Conservation (phyloP, 2,329 filamentous ascomycete species). For the Fusarium circinatum region DNA sequence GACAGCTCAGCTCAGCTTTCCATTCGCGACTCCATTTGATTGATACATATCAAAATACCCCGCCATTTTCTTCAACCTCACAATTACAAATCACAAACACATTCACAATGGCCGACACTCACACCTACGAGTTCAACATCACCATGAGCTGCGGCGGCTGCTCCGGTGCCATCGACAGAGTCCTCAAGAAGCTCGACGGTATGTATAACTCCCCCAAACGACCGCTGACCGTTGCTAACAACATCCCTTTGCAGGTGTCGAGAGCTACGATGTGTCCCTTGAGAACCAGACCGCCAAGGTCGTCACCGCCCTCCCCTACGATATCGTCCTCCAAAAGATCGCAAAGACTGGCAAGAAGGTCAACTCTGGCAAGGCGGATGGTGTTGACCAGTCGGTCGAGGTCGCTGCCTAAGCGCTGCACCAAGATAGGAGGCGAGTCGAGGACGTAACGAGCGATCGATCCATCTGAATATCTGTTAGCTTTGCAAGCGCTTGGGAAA, state of each 20-base stretch:
- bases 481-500: conserved; percentile 28
- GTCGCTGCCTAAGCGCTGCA: conserved; percentile 46
- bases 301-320: conserved; percentile 77
- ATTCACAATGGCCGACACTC: conserved; percentile 73
- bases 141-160: conserved; percentile 96
- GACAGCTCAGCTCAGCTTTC: conserved; percentile 6
- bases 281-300: conserved; percentile 86
- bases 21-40: conserved; percentile 5
- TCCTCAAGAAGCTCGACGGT: conserved; percentile 94
- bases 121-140: conserved; percentile 96
- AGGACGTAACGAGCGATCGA: conserved; percentile 2
- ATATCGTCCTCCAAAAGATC: conserved; percentile 86
- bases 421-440: background rate
- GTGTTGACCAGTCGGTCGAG: conserved; percentile 64
- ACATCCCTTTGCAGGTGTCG: conserved; percentile 70
- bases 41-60: conserved; percentile 19
- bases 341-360: conserved; percentile 96
- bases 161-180: conserved; percentile 91
- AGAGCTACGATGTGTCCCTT: conserved; percentile 87
- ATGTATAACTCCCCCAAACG: conserved; percentile 44
- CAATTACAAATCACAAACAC: conserved; percentile 10
- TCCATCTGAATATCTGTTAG: conserved; percentile 33
- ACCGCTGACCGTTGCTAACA: conserved; percentile 15
- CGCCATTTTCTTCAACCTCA: conserved; percentile 26
- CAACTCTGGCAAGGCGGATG: conserved; percentile 79